phyloP scores from a whole-genome alignment of 306 rosid species.

The Cucurbita argyrosperma region DNA sequence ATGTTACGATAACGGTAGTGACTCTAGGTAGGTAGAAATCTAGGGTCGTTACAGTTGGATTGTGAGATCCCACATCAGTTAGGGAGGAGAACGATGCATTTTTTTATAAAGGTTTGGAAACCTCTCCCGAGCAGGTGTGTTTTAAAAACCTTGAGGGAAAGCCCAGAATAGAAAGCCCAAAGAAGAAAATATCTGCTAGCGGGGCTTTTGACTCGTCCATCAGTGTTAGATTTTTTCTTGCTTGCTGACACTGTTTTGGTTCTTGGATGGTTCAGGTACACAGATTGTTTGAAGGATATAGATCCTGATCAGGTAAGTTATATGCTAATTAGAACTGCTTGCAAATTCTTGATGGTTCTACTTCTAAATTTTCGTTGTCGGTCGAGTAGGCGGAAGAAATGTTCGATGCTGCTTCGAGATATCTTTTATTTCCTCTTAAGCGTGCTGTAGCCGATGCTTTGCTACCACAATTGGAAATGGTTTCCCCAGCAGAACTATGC shows the following conservation, averaged over 20 bases:
- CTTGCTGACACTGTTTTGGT: slow-evolving; percentile 1
- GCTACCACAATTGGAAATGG: slow-evolving; percentile 68
- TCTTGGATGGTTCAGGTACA: slow-evolving; percentile 58
- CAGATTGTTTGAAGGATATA: slow-evolving; percentile 72
- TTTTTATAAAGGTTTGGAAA: too few relatives aligned
- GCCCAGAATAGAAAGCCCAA: too few relatives aligned
- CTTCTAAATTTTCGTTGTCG: slow-evolving; percentile 6
- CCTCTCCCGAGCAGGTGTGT: too few relatives aligned
- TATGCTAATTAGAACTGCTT: slow-evolving; percentile 3
- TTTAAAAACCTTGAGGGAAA: too few relatives aligned
- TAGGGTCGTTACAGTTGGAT: too few relatives aligned
- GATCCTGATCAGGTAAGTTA: slow-evolving; percentile 63
- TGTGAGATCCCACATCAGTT: too few relatives aligned
- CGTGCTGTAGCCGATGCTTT: slow-evolving; percentile 84
- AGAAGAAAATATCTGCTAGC: too few relatives aligned
- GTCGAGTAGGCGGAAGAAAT: slow-evolving; percentile 71
- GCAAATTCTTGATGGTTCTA: neutral
- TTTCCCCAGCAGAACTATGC: slow-evolving; percentile 74
- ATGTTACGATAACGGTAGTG: too few relatives aligned
- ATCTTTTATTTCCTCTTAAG: slow-evolving; percentile 77
- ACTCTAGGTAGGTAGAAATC: too few relatives aligned
- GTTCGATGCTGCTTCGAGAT: slow-evolving; percentile 87
- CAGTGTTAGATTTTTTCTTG: slow-evolving; percentile 4
- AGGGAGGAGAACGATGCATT: too few relatives aligned
- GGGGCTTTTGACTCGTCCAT: too few relatives aligned